Base-by-base conservation (phyloP, 202 grass and related monocot species). In the Cymbopogon flexuosus region DNA sequence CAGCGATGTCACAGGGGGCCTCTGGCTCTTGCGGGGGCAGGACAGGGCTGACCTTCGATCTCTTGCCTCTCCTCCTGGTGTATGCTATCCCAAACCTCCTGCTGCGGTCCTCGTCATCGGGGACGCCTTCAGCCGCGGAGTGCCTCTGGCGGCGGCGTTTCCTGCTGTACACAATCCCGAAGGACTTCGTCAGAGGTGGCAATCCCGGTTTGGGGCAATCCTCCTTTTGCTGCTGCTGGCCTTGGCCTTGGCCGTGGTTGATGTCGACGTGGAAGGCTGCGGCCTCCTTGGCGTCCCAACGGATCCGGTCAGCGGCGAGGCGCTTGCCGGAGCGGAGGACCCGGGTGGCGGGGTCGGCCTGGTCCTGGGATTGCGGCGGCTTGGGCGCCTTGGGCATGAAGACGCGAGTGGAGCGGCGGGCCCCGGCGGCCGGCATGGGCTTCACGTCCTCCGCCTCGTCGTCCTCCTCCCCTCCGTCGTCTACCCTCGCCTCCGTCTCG, bases 331-430 rank as follows among this genome's bases (percentile, higher is more conserved):
- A 84, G 76, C 87, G 72, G 65, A 81, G 79, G 47, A 88, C 73
- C 81, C 87, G 82, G 65, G 70, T 89, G 70, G 70, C 80, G 30
- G 71, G 83, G 27, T 75, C 76, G 1, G 58, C 43, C 65, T 64
- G 71, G 11, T 68, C 70, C 47, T 33, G 36, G 37, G 71, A 33
- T 2, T 62, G 59, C 49, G 59, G 45, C 41, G 70, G 46, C 34
- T 73, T 86, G 22, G 82, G 81, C 24, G 89, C 83, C 80, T 91
- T 85, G 75, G 88, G 91, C 71, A 97, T 77, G 79, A 91, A 93
- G 27, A 88, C 89, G 35, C 89, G 90, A 49, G 91, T 93, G 41
- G 91, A 87, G 62, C 94, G 94, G 27, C 92, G 92, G 52, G 88
- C 82, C 47, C 94, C 87, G 37, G 87, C 86, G 36, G 89, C 81